A percentile compares a stretch with the other conserved stretches of the same genome.
phyloP scores from a whole-genome alignment of 2,329 filamentous ascomycete genomes.

The Verticillium nubilum region DNA sequence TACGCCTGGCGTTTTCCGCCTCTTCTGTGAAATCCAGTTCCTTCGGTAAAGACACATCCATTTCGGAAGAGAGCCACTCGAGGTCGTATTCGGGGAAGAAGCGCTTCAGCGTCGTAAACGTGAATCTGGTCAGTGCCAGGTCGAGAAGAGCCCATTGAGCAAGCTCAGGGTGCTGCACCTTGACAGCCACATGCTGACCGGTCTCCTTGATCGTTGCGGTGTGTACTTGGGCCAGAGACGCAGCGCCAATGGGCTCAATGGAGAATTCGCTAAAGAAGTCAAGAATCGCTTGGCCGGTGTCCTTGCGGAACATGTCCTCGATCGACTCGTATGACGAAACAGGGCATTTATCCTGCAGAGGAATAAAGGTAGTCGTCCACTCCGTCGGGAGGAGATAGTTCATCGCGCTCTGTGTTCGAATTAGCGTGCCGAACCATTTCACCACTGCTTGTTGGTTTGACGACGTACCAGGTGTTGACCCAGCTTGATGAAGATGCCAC shows the following conservation, averaged over 20 bases:
- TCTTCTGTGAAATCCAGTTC: constrained; percentile 88
- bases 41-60: constrained; percentile 84
- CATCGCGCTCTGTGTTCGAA: constrained; percentile 67
- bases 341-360: constrained; percentile 91
- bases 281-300: constrained; percentile 73
- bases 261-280: constrained; percentile 87
- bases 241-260: constrained; percentile 76
- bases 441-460: background rate
- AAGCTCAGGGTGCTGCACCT: constrained; percentile 87
- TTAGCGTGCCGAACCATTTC: constrained; percentile 11
- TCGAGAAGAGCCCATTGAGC: constrained; percentile 89
- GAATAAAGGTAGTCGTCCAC: constrained; percentile 95
- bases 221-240: constrained; percentile 92
- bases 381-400: constrained; percentile 87
- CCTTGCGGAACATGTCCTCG: constrained; percentile 75
- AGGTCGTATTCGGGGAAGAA: constrained; percentile 98
- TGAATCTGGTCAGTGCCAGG: constrained; percentile 78
- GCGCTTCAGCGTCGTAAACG: constrained; percentile 81
- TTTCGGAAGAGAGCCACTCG: constrained; percentile 90
- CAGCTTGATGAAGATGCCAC: constrained; percentile 96
- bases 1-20: constrained; percentile 74
- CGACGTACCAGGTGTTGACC: constrained; percentile 75
- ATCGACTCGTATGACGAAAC: constrained; percentile 86
- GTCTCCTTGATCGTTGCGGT: constrained; percentile 76
- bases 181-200: constrained; percentile 86